A percentile compares a stretch with the other conserved stretches of the same genome.
These are phyloP conservation scores for Pharnaceum exiguum DNA, from an alignment of 148 eudicot genomes.

Conservation along the genomic window DNA sequence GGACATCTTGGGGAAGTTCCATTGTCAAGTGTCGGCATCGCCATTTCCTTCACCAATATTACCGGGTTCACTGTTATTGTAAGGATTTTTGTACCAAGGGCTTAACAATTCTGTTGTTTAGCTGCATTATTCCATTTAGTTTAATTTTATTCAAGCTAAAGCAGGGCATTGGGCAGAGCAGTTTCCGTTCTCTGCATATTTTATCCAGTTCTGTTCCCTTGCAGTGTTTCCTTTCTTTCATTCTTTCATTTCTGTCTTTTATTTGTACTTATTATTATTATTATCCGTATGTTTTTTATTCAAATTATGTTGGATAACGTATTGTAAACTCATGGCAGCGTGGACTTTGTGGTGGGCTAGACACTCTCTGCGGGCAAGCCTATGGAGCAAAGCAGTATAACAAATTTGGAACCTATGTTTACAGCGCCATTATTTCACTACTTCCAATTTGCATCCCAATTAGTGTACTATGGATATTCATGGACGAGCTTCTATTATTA, in stretches of 20 bases:
- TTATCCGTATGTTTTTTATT: background rate
- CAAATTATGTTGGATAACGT: background rate
- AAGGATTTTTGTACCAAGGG: no score
- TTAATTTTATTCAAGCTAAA: no score
- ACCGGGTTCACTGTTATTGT: slow-evolving; percentile 43
- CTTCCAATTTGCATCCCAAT: slow-evolving; percentile 33
- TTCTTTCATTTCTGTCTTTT: no score
- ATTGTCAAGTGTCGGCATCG: slow-evolving; percentile 38
- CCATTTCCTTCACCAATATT: slow-evolving; percentile 40
- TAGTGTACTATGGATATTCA: slow-evolving; percentile 34
- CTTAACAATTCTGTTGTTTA: no score
- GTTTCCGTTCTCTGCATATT: no score
- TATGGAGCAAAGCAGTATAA: slow-evolving; percentile 47
- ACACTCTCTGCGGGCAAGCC: slow-evolving; percentile 57
- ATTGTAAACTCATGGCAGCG: slow-evolving; percentile 18
- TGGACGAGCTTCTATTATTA: slow-evolving; percentile 34
- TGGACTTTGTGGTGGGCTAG: slow-evolving; percentile 49
- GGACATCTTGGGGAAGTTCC: slow-evolving; percentile 41
- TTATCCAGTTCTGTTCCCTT: no score
- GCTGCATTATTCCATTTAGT: no score
- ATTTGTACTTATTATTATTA: background rate
- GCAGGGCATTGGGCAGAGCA: no score
- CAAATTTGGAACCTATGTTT: slow-evolving; percentile 34
- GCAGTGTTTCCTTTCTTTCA: no score
- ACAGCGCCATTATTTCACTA: slow-evolving; percentile 34